Base-by-base conservation (phyloP, 371 early-diverging fungal genomes). In the Apophysomyces trapeziformis region DNA sequence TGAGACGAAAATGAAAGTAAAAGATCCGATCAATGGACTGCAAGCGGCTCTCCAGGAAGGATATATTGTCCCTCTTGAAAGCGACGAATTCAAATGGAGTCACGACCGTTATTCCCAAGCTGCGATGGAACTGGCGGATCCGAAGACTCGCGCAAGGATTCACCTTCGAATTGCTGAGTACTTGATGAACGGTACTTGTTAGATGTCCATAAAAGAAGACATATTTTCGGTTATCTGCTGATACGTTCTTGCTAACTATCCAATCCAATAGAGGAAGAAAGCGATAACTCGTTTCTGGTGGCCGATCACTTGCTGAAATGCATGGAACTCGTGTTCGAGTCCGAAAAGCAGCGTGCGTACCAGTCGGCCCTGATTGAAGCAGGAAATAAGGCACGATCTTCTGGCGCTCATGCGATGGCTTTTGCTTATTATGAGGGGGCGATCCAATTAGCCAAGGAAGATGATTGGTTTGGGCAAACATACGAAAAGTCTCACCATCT, bases 91-190 rank as follows among this genome's bases (percentile, higher is more conserved):
- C 41, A 77, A 71, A 63, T 82, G 79, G 77, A 77, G 73, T 4
- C 82, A 82, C 58, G 82, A 82, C 60, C 72, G 79, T 12, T 79
- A 75, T 41, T 82, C 79, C 4, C 79, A 77, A 66, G 82, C 82
- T n/a, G 82, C 82, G 2, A 79, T 77, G 73, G 75, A 73, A 32
- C 59, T 82, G 1, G 82, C 71, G n/a, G 62, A 75, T 39, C 74
- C 75, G 3, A 68, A 64, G 26, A 68, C 64, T 6, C 65, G 77
- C 2, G 76, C 70, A 41, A 70, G 63, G 26, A 82, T 82, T 8
- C 82, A 82, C 57, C 59, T 77, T 1, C 73, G 67, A 9, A 79
- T 82, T 59, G 79, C 79, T 0, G 60, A 72, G n/a, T 73, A 69
- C 26, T 45, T 77, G 18, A 61, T 81, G 59, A 56, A 67, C 5